phyloP scores from a whole-genome alignment of 768 basidiomycete genomes.

The Pulveroboletus frians region DNA sequence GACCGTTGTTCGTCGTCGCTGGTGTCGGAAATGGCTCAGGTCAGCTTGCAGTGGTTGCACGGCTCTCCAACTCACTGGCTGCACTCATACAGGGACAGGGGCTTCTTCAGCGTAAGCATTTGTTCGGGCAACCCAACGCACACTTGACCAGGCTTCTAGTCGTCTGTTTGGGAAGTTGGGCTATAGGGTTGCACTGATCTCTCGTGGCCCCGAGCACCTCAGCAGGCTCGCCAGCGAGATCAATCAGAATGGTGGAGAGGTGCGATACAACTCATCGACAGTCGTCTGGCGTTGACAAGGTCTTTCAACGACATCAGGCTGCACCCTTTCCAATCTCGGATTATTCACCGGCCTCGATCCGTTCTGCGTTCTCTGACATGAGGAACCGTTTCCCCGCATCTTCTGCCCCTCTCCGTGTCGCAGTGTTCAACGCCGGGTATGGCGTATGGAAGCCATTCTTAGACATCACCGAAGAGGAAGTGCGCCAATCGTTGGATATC shows the following conservation, averaged over 20 bases:
- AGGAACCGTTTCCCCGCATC: constrained; percentile 42
- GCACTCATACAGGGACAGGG: constrained; percentile 43
- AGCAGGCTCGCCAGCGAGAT: constrained; percentile 51
- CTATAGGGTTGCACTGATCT: constrained; percentile 63
- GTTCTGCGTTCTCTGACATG: constrained; percentile 44
- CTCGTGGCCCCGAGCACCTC: constrained; percentile 51
- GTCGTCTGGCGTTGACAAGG: not conserved
- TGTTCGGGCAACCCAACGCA: not conserved
- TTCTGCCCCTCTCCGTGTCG: constrained; percentile 50
- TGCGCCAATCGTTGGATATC: constrained; percentile 44
- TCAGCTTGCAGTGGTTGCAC: constrained; percentile 1
- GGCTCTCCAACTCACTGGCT: not conserved
- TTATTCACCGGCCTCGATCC: constrained; percentile 48
- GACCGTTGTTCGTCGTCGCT: constrained; percentile 54
- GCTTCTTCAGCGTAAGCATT: constrained; percentile 50
- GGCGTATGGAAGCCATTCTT: constrained; percentile 65
- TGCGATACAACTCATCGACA: constrained; percentile 20
- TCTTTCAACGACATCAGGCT: constrained; percentile 37
- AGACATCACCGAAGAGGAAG: constrained; percentile 53
- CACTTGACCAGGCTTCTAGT: constrained; percentile 28
- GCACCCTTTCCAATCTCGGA: constrained; percentile 49
- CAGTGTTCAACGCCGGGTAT: constrained; percentile 58
- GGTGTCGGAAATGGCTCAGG: constrained; percentile 45
- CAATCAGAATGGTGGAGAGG: constrained; percentile 54
- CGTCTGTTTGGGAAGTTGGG: constrained; percentile 58